Base-by-base conservation (phyloP, 768 basidiomycete species). In the Coprinopsis cinerea region DNA sequence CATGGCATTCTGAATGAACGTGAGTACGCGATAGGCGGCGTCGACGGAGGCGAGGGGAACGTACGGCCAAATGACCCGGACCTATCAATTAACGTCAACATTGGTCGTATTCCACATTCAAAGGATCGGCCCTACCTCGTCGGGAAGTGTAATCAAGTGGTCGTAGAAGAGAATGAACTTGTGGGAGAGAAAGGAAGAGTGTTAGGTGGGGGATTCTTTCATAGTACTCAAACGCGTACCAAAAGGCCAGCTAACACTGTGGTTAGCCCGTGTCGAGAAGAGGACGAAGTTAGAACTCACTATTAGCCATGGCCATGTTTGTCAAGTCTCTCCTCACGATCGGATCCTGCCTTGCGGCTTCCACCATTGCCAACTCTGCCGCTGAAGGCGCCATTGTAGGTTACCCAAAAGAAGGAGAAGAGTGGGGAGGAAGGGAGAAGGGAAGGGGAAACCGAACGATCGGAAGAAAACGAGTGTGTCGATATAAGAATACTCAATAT, bases 1-100 rank as follows among this genome's bases (percentile, higher is more conserved):
- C 61, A 66, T 15, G 53, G 58, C 22, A 64, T 53, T 26, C 64
- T 66, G 28, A 5, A 14, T 25, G 37, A 20, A 6, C 11, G 41
- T 24, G 36, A 9, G 18, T n/a, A n/a, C n/a, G n/a, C n/a, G n/a
- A n/a, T n/a, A n/a, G n/a, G n/a, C n/a, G n/a, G n/a, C n/a, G n/a
- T n/a, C n/a, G n/a, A n/a, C n/a, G 37, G 18, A 40, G 18, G 37
- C 6, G 9, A 18, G 11, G 9, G 37, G 37, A 13, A 20, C 41
- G 20, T 26, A 43, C 41, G 41, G 41, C 41, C 41, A 43, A 17
- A 43, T 43, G 23, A 43, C 41, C 24, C 24, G 20, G 36, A 39
- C 36, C 36, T 39, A 18, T 18, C 6, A 17, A 9, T 6, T 11
- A 39, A 10, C 18, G 10, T 6, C 7, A 39, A 11, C 17, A 32